phyloP scores from a whole-genome alignment of 2,329 filamentous ascomycete genomes.

The Colletotrichum gloeosporioides region DNA sequence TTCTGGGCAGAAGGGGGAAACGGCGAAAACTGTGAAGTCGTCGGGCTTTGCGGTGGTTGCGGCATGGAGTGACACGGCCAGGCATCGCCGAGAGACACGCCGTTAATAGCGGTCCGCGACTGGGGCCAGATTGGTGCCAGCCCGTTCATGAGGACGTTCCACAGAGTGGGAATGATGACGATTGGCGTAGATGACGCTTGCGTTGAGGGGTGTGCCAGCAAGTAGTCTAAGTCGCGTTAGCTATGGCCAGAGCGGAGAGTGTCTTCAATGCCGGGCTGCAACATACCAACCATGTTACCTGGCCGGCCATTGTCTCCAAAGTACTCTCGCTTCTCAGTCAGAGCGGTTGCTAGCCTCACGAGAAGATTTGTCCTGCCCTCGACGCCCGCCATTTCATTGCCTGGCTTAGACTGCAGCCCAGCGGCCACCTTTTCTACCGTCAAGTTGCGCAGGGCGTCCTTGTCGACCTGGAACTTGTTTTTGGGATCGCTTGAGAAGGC shows the following conservation, averaged over 20 bases:
- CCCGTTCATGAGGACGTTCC: constrained; percentile 89
- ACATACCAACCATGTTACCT: constrained; percentile 89
- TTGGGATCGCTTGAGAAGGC: constrained; percentile 82
- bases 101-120: constrained; percentile 86
- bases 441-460: constrained; percentile 75
- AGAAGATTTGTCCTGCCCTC: constrained; percentile 85
- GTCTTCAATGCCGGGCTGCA: not conserved
- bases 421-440: constrained; percentile 77
- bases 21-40: constrained; percentile 57
- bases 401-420: constrained; percentile 82
- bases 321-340: constrained; percentile 77
- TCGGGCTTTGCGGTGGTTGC: constrained; percentile 40
- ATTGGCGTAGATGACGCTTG: constrained; percentile 89
- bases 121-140: constrained; percentile 87
- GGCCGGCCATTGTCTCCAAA: constrained; percentile 87
- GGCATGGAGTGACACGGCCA: constrained; percentile 92
- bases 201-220: constrained; percentile 90
- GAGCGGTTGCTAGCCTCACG: constrained; percentile 74
- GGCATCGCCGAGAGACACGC: constrained; percentile 86
- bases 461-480: constrained; percentile 91
- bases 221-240: constrained; percentile 70
- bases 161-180: constrained; percentile 84
- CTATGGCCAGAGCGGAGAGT: not conserved
- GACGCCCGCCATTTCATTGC: constrained; percentile 83
- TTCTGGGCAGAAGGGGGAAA: constrained; percentile 52